phyloP scores from a whole-genome alignment of 768 basidiomycete species.

The Boletus huronensis region DNA sequence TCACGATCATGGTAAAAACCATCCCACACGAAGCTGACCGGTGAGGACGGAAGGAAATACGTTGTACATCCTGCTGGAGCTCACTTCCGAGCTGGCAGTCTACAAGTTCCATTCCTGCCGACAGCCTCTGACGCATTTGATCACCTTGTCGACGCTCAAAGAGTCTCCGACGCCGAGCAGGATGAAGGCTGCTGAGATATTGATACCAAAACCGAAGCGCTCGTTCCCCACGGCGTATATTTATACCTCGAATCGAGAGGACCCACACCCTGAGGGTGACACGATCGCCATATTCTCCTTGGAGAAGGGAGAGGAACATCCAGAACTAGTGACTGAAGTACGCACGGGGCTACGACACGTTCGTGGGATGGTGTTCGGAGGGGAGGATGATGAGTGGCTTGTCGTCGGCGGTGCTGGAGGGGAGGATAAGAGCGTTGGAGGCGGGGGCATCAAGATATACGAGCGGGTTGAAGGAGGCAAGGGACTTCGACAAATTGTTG shows the following conservation, averaged over 20 bases:
- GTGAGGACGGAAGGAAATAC: constrained; percentile 43
- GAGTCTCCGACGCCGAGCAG: constrained; percentile 41
- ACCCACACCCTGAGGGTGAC: constrained; percentile 67
- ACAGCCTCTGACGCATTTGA: constrained; percentile 36
- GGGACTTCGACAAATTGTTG: constrained; percentile 51
- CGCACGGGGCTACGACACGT: constrained; percentile 68
- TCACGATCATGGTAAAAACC: not conserved
- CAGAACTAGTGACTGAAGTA: constrained; percentile 57
- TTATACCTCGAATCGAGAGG: constrained; percentile 74
- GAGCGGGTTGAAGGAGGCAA: constrained; percentile 61
- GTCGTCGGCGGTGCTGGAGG: constrained; percentile 54
- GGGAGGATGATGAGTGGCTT: constrained; percentile 57
- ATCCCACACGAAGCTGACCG: not conserved
- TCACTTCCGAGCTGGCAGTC: constrained; percentile 53
- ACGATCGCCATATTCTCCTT: constrained; percentile 67
- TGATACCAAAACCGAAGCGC: constrained; percentile 52
- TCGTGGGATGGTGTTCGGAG: constrained; percentile 66
- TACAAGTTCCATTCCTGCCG: constrained; percentile 50
- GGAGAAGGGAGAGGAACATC: constrained; percentile 37
- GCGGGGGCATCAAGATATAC: constrained; percentile 68
- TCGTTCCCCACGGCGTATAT: constrained; percentile 56
- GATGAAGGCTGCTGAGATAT: constrained; percentile 69
- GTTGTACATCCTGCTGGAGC: constrained; percentile 67
- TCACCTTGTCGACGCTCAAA: constrained; percentile 46
- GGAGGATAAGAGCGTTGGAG: constrained; percentile 54